Conservation (phyloP, 768 basidiomycete species). For the Coprinopsis cinerea region DNA sequence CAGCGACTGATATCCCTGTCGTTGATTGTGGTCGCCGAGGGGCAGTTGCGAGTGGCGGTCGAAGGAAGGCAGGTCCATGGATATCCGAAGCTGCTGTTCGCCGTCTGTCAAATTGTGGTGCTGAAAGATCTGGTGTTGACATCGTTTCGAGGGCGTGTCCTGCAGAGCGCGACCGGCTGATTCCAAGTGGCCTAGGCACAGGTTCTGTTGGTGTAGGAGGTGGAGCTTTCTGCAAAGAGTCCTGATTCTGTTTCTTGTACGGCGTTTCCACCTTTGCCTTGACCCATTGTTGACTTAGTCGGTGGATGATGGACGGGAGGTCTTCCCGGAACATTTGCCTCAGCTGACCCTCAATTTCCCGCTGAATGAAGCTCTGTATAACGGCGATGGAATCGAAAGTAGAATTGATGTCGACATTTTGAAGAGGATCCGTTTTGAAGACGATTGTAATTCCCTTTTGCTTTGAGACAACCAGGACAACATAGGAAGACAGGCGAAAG, state of each 20-base stretch:
- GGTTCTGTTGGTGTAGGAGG: no score
- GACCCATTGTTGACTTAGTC: conserved; percentile 94
- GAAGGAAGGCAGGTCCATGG: conserved; percentile 21
- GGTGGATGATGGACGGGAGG: conserved; percentile 92
- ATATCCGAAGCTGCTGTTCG: conserved; percentile 12
- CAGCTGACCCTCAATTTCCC: conserved; percentile 94
- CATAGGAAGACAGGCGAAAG: conserved; percentile 90
- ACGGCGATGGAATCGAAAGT: conserved; percentile 98
- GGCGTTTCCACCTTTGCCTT: conserved; percentile 92
- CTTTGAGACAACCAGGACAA: conserved; percentile 95
- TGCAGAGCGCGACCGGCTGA: background rate
- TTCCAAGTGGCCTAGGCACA: conserved; percentile 19
- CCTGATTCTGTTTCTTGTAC: conserved; percentile 32
- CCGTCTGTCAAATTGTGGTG: conserved; percentile 13
- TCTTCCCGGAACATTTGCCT: conserved; percentile 99
- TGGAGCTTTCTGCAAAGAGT: conserved; percentile 43
- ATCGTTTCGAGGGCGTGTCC: conserved; percentile 30
- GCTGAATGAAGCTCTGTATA: conserved; percentile 95
- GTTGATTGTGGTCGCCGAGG: conserved; percentile 32
- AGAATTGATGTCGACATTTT: conserved; percentile 95
- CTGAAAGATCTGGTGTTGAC: conserved; percentile 36
- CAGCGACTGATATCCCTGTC: conserved; percentile 36
- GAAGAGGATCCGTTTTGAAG: conserved; percentile 98
- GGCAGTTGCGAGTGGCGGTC: conserved; percentile 18
- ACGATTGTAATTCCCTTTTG: conserved; percentile 98